These are phyloP conservation scores for Candida sp. DNA, from an alignment of 1,139 yeast species.

Conservation along the genomic window DNA sequence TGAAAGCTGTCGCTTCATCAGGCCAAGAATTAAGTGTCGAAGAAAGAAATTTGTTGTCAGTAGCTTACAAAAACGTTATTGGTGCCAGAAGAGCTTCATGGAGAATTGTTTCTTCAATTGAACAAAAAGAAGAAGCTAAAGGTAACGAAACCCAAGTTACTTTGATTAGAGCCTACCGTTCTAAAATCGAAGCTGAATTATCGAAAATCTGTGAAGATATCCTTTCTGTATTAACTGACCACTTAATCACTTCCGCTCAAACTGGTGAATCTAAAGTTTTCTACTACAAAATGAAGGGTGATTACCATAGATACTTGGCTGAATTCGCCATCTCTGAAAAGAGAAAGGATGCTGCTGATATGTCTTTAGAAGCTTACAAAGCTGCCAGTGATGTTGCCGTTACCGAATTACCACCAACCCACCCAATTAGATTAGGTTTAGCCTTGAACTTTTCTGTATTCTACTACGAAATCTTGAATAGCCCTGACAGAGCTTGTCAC, in stretches of 20 bases:
- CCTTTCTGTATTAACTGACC: conserved; percentile 79
- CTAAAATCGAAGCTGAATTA: conserved; percentile 91
- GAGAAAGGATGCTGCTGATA: conserved; percentile 90
- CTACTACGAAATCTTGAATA: conserved; percentile 96
- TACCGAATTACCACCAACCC: conserved; percentile 96
- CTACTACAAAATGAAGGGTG: conserved; percentile 99
- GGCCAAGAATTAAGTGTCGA: conserved; percentile 96
- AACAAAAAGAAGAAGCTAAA: conserved; percentile 97
- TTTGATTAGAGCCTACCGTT: conserved; percentile 91
- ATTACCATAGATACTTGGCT: conserved; percentile 98
- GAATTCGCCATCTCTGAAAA: conserved; percentile 92
- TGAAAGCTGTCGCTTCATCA: conserved; percentile 96
- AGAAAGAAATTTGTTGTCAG: conserved; percentile 95
- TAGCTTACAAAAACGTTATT: conserved; percentile 97
- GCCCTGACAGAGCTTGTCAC: conserved; percentile 98
- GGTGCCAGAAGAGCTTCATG: conserved; percentile 99
- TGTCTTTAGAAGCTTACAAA: conserved; percentile 92
- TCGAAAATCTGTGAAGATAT: conserved; percentile 94
- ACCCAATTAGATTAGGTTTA: conserved; percentile 96
- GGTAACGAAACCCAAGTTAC: conserved; percentile 87
- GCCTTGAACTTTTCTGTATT: conserved; percentile 98
- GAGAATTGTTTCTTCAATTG: conserved; percentile 98
- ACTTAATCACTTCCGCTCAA: conserved; percentile 91
- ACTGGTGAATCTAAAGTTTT: conserved; percentile 98
- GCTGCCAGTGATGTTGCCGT: conserved; percentile 96